Conservation (phyloP, 2,329 filamentous ascomycete genomes). For the Neopestalotiopsis rosae region DNA sequence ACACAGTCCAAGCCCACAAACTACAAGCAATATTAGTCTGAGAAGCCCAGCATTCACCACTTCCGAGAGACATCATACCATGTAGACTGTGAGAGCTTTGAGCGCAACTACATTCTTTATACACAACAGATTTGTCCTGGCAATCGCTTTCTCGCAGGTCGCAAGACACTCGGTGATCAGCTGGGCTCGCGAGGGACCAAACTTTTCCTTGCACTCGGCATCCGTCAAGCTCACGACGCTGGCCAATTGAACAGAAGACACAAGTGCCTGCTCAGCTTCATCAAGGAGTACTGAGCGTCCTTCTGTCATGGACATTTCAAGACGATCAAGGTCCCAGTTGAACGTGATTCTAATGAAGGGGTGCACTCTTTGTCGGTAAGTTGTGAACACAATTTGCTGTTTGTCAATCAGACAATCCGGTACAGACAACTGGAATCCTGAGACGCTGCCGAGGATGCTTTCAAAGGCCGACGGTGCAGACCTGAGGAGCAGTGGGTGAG, state of each 20-base stretch:
- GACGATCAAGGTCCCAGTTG: constrained; percentile 6
- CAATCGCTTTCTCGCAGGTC: not conserved
- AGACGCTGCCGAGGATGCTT: not conserved
- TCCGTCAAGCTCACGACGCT: constrained; percentile 6
- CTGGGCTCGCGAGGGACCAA: not conserved
- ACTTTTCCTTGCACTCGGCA: not conserved
- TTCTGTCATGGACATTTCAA: not conserved
- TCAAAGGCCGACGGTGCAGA: not conserved
- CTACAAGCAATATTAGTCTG: not conserved
- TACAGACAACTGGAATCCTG: no score
- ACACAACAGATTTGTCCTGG: not conserved
- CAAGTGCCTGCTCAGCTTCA: not conserved
- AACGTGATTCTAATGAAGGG: constrained; percentile 1
- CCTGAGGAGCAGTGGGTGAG: not conserved
- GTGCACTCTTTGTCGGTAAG: not conserved
- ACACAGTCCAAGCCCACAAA: constrained; percentile 4
- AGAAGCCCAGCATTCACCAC: no score
- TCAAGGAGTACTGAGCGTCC: not conserved
- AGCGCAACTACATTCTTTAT: constrained; percentile 11
- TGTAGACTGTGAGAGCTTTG: constrained; percentile 14
- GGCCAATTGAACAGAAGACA: not conserved
- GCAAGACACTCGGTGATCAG: constrained; percentile 6
- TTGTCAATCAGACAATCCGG: not conserved
- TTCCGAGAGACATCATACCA: not conserved
- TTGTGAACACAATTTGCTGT: not conserved